Evolutionary conservation across 495 filamentous ascomycete genomes (phyloP), one percentile per base, ranked within the genome.

Genomic region (Letharia columbiana): DNA sequence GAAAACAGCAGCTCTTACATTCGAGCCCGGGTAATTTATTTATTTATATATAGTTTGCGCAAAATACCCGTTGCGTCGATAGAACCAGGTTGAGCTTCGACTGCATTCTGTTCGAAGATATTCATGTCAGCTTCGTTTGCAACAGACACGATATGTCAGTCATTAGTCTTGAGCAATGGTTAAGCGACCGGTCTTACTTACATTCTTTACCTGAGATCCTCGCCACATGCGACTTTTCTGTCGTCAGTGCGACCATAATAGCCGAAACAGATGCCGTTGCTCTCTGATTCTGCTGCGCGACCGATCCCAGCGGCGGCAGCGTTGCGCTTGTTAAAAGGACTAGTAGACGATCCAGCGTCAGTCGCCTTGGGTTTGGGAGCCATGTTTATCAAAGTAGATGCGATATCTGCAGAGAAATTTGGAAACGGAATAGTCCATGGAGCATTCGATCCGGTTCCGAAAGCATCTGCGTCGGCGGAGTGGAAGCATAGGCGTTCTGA

Each of bases 241-340:
- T 75, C 74, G 67, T 76, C 74, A 39, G 63, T 60, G 40, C 59
- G 62, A 17, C 67, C 69, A 28, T 33, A 56, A 35, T 56, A 56
- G 28, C 31, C 31, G 60, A 74, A 69, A 62, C 72, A 72, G 71
- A 77, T 64, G 65, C 76, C 73, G 66, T 72, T 76, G 41, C 71
- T 72, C 45, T 72, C 70, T 58, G 60, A 66, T 66, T 75, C 76
- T 68, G 66, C 67, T 59, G 69, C 66, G 44, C 71, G 77, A 72
- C 72, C 67, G 60, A 77, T 70, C 42, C 75, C 77, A 61, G 77
- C 74, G 58, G 70, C 72, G 44, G 69, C 72, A 41, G 74, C 71
- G 23, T 72, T 68, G 28, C 72, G 76, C 69, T 75, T 77, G 65
- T 79, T 79, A 47, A 76, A 62, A 28, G 77, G 77, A 33, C 77